Evolutionary conservation across 441 rosid genomes (phyloP).

Genomic region (Populus hybrid): DNA sequence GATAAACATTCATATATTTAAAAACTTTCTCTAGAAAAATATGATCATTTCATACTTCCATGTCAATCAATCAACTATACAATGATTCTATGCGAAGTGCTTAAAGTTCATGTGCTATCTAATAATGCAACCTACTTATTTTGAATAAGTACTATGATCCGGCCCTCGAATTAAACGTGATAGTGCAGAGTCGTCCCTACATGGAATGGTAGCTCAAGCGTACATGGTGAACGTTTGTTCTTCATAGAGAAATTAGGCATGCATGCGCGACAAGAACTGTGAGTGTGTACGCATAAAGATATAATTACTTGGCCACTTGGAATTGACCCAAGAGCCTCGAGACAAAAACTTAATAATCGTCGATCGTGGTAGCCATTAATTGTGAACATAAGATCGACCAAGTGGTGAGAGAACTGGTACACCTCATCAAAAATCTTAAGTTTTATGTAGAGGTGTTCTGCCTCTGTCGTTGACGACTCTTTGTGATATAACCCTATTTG

Average conservation of each 20-base stretch:
- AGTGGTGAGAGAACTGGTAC: no score
- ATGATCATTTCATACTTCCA: not conserved
- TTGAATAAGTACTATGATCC: no score
- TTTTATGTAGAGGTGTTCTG: no score
- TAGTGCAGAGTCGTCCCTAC: not conserved
- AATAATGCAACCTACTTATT: no score
- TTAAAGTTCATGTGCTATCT: not conserved
- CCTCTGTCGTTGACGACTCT: no score
- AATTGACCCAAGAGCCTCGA: not conserved
- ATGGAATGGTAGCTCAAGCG: not conserved
- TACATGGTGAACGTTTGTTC: not conserved
- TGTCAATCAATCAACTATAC: not conserved
- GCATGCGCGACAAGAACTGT: not conserved
- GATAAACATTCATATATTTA: not conserved
- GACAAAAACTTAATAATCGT: not conserved
- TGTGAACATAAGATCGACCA: not conserved
- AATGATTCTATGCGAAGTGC: not conserved
- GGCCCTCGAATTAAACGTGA: not conserved
- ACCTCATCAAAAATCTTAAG: no score
- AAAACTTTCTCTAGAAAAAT: not conserved
- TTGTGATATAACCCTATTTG: no score
- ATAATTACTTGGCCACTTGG: not conserved
- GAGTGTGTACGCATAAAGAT: not conserved
- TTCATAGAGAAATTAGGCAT: not conserved
- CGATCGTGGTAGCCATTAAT: not conserved